Conservation (phyloP, 2,329 filamentous ascomycete genomes). For the Arthroderma sp. region DNA sequence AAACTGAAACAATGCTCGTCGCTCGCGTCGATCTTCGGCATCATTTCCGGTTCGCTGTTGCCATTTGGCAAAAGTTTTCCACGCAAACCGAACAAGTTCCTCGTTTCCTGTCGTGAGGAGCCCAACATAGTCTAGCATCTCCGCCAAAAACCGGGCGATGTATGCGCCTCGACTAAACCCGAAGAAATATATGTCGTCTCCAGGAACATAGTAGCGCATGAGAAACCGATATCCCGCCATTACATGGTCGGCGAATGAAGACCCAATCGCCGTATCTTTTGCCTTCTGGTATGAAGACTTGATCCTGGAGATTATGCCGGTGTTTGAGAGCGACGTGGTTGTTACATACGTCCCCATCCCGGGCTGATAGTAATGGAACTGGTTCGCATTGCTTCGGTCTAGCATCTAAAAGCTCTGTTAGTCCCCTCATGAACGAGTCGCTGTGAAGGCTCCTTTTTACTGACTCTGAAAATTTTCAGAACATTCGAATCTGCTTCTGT, state of each 20-base stretch:
- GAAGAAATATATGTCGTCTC: constrained; percentile 42
- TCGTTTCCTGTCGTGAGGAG: constrained; percentile 41
- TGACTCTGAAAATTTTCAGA: constrained; percentile 32
- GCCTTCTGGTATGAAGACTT: constrained; percentile 10
- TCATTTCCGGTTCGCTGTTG: constrained; percentile 19
- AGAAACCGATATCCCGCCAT: constrained; percentile 42
- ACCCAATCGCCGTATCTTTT: constrained; percentile 11
- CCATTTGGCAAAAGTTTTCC: constrained; percentile 19
- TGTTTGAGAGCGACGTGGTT: constrained; percentile 20
- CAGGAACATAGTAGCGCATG: constrained; percentile 42
- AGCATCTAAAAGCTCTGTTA: constrained; percentile 20
- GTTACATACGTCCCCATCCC: constrained; percentile 35
- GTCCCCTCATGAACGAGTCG: background rate
- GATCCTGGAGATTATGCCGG: constrained; percentile 17
- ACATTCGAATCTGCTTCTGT: constrained; percentile 40
- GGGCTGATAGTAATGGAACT: constrained; percentile 16
- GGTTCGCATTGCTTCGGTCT: constrained; percentile 18
- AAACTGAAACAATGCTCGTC: constrained; percentile 11
- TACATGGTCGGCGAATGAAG: constrained; percentile 38
- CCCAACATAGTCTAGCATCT: constrained; percentile 39
- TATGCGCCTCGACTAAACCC: constrained; percentile 43
- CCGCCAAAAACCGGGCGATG: constrained; percentile 39
- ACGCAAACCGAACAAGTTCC: constrained; percentile 41
- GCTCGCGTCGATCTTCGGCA: constrained; percentile 8
- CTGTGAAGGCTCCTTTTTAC: background rate